Conservation (phyloP, 2,329 filamentous ascomycete species). For the Septoria linicola region DNA sequence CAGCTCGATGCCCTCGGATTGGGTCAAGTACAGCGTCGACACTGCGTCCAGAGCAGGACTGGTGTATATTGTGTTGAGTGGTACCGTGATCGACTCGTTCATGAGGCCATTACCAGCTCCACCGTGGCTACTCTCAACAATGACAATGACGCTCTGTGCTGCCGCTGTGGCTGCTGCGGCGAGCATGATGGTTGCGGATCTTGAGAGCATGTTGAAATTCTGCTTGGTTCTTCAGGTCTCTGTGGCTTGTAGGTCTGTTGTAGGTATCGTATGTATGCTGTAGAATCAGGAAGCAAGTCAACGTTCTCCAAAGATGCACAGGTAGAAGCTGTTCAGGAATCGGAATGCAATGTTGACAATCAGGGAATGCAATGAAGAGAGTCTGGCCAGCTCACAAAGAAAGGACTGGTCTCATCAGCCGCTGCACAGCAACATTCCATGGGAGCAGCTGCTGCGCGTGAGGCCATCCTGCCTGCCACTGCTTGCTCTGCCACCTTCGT, state of each 20-base stretch:
- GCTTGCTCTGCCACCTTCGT: no score
- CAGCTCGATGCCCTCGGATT: conserved; percentile 20
- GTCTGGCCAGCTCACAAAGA: no score
- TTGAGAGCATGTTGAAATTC: conserved; percentile 13
- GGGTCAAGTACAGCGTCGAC: conserved; percentile 30
- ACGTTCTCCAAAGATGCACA: neutral
- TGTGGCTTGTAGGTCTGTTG: neutral
- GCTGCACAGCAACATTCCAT: neutral
- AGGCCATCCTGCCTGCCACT: neutral
- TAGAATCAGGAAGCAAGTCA: no score
- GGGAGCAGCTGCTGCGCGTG: no score
- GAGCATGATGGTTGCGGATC: conserved; percentile 4
- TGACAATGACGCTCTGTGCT: conserved; percentile 27
- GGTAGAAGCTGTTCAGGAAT: neutral
- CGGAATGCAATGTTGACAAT: neutral
- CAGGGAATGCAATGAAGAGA: no score
- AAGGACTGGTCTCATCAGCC: neutral
- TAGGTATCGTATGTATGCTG: neutral
- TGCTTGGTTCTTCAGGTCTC: neutral
- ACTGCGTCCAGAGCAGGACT: conserved; percentile 28
- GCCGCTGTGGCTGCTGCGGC: conserved; percentile 17
- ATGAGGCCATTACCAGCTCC: conserved; percentile 30
- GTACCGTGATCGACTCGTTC: conserved; percentile 31
- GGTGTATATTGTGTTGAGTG: conserved; percentile 28
- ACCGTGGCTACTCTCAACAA: conserved; percentile 28